Percentiles rank a stretch among this genome's conserved stretches.
These are phyloP conservation scores for Suillus paluster DNA, from an alignment of 768 basidiomycete genomes.

Conservation along the genomic window DNA sequence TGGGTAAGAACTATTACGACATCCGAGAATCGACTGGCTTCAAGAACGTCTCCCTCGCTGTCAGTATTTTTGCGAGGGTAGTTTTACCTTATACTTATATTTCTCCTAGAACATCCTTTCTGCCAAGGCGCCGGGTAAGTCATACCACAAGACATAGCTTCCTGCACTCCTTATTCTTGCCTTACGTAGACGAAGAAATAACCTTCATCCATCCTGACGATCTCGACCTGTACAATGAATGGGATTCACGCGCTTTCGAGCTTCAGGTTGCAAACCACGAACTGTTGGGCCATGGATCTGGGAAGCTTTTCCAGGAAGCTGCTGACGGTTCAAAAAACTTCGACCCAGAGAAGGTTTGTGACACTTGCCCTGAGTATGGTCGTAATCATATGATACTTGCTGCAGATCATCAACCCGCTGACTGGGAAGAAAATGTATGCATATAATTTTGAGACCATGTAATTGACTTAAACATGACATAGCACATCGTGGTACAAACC, in stretches of 20 bases:
- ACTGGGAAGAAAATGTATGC: constrained; percentile 76
- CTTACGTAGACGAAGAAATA: constrained; percentile 63
- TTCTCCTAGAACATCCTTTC: constrained; percentile 72
- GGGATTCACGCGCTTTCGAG: constrained; percentile 82
- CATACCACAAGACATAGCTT: not conserved
- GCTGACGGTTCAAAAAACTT: constrained; percentile 83
- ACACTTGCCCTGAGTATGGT: constrained; percentile 3
- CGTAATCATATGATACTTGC: not conserved
- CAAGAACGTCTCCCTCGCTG: constrained; percentile 87
- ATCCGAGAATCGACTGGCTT: constrained; percentile 82
- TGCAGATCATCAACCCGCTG: constrained; percentile 78
- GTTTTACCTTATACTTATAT: not conserved
- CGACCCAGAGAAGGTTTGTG: constrained; percentile 60
- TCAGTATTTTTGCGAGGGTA: constrained; percentile 38
- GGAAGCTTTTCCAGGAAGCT: constrained; percentile 80
- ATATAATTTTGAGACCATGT: not conserved
- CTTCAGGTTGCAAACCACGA: constrained; percentile 93
- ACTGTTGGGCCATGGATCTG: constrained; percentile 83
- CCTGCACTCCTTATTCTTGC: not conserved
- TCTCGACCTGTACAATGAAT: constrained; percentile 70
- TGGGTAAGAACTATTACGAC: constrained; percentile 74
- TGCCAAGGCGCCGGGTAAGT: constrained; percentile 82
- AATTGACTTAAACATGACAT: not conserved
- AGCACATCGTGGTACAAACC: constrained; percentile 88
- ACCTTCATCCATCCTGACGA: constrained; percentile 87